Evolutionary conservation across 441 rosid genomes (phyloP).

Genomic region (Aleurites moluccanus): DNA sequence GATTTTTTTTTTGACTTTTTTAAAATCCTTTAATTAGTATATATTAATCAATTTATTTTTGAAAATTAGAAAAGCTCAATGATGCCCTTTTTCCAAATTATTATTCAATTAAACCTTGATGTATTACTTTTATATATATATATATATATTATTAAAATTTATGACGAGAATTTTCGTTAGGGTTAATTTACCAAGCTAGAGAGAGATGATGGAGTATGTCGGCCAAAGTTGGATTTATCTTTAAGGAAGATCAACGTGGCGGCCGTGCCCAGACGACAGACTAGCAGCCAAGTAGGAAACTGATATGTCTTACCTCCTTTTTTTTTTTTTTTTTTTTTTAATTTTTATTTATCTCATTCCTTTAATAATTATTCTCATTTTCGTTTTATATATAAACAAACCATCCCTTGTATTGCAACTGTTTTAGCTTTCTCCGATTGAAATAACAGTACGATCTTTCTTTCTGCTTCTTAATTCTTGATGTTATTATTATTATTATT

Average conservation of each 20-base stretch:
- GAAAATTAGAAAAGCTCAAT: too few relatives aligned
- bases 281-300: constrained; percentile 53
- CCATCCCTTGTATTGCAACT: constrained; percentile 15
- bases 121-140: not conserved
- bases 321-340: too few relatives aligned
- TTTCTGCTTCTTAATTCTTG: not conserved
- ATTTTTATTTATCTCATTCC: not conserved
- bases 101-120: too few relatives aligned
- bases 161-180: too few relatives aligned
- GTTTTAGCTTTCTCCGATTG: constrained; percentile 22
- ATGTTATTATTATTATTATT: not conserved
- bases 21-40: too few relatives aligned
- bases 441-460: not conserved
- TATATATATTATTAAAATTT: not conserved
- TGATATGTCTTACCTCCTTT: constrained; percentile 10
- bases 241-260: constrained; percentile 54
- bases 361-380: not conserved
- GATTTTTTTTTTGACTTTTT: too few relatives aligned
- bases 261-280: constrained; percentile 48
- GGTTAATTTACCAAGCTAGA: not conserved
- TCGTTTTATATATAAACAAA: constrained; percentile 5
- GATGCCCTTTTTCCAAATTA: too few relatives aligned
- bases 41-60: too few relatives aligned
- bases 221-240: constrained; percentile 51
- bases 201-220: constrained; percentile 46